Percentiles rank a stretch among this genome's conserved stretches.
These are phyloP conservation scores for Dacryopinax spathularia DNA, from an alignment of 768 basidiomycete genomes.

Conservation along the genomic window DNA sequence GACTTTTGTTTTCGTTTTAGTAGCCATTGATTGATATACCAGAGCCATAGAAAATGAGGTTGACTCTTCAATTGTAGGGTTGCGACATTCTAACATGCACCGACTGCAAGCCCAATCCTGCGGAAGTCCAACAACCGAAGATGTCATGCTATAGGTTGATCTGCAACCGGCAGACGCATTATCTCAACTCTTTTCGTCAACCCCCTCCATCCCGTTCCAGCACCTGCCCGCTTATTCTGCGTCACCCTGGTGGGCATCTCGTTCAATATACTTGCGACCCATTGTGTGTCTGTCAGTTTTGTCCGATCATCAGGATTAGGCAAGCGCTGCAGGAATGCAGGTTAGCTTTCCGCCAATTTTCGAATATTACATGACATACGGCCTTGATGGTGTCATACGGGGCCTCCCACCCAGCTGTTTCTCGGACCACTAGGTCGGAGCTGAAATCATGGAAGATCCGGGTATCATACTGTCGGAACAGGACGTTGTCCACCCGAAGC, in stretches of 20 bases:
- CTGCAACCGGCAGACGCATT: too few species aligned
- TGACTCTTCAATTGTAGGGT: too few species aligned
- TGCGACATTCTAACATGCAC: too few species aligned
- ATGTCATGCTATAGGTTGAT: constrained; percentile 17
- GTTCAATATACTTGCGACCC: constrained; percentile 44
- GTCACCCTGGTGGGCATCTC: constrained; percentile 48
- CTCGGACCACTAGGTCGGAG: constrained; percentile 55
- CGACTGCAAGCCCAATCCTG: constrained; percentile 22
- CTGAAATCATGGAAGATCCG: constrained; percentile 77
- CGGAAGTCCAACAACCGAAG: constrained; percentile 58
- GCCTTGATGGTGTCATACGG: constrained; percentile 66
- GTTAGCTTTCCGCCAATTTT: background rate
- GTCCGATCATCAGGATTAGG: constrained; percentile 68
- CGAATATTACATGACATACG: constrained; percentile 36
- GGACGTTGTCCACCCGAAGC: constrained; percentile 86
- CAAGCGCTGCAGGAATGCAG: constrained; percentile 34
- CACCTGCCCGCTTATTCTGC: constrained; percentile 41
- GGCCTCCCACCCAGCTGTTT: constrained; percentile 82
- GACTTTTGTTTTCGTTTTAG: too few species aligned
- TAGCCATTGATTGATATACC: too few species aligned
- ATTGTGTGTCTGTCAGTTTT: constrained; percentile 74
- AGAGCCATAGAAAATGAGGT: too few species aligned
- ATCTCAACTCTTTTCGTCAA: constrained; percentile 54
- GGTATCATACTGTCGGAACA: constrained; percentile 82
- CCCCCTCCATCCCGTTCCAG: constrained; percentile 76